These are phyloP conservation scores for Vanderwaltozyma polyspora DNA, from an alignment of 805 yeast species.

Conservation along the genomic window DNA sequence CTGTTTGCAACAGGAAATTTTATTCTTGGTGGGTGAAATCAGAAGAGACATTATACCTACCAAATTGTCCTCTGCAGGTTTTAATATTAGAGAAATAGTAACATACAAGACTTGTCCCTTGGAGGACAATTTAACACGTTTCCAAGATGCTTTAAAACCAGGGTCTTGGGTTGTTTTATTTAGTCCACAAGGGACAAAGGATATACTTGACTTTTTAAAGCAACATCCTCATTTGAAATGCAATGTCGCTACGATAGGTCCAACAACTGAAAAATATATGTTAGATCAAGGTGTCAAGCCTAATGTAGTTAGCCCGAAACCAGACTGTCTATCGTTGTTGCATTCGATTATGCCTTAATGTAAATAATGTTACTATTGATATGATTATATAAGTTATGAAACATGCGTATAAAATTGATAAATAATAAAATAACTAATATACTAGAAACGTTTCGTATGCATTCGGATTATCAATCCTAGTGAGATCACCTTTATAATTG, in stretches of 20 bases:
- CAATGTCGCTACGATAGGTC: slow-evolving; percentile 78
- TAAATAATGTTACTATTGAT: not conserved
- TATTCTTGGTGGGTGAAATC: slow-evolving; percentile 79
- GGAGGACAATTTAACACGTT: slow-evolving; percentile 35
- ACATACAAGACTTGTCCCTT: slow-evolving; percentile 57
- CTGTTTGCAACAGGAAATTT: slow-evolving; percentile 27
- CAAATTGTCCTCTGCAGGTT: slow-evolving; percentile 29
- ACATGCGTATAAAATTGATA: not conserved
- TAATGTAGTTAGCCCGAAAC: slow-evolving; percentile 55
- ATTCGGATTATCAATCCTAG: slow-evolving; percentile 57
- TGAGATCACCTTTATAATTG: slow-evolving; percentile 26
- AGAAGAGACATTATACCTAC: slow-evolving; percentile 74
- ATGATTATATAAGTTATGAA: not conserved
- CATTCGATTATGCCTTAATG: slow-evolving; percentile 6
- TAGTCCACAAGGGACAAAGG: slow-evolving; percentile 80
- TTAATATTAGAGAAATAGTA: slow-evolving; percentile 38
- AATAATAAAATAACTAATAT: slow-evolving; percentile 36
- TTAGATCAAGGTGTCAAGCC: slow-evolving; percentile 42
- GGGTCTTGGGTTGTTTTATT: slow-evolving; percentile 70
- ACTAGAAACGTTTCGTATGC: slow-evolving; percentile 60
- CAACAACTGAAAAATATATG: slow-evolving; percentile 70
- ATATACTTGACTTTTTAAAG: slow-evolving; percentile 41
- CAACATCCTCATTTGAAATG: slow-evolving; percentile 18
- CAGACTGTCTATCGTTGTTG: slow-evolving; percentile 53
- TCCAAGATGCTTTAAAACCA: slow-evolving; percentile 8